Conservation (phyloP, 768 basidiomycete genomes). For the Dioszegia crocea region DNA sequence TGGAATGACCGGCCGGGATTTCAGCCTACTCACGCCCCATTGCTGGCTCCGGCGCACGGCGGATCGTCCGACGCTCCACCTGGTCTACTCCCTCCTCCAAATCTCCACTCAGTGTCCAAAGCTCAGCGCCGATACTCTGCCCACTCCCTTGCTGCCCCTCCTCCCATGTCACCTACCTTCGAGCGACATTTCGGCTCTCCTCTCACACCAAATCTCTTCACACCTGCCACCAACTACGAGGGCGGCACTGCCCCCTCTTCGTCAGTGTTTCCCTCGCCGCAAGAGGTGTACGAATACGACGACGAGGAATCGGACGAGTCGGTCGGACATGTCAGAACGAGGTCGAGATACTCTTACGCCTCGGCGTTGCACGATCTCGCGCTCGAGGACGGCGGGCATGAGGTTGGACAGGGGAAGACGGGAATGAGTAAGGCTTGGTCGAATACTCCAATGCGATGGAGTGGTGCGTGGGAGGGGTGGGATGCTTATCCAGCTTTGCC, state of each 20-base stretch:
- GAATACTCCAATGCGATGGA: not conserved
- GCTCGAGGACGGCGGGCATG: conserved; percentile 8
- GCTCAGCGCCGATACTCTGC: not conserved
- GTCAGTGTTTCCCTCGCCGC: not conserved
- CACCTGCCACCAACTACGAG: not conserved
- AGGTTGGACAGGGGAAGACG: not conserved
- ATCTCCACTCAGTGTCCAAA: not conserved
- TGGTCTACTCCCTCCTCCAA: conserved; percentile 2
- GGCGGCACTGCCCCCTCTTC: not conserved
- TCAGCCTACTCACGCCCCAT: not conserved
- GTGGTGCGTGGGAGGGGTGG: conserved; percentile 7
- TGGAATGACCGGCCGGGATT: conserved; percentile 22
- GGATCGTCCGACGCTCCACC: not conserved
- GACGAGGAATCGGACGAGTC: not conserved
- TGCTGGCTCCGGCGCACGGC: not conserved
- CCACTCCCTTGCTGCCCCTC: not conserved
- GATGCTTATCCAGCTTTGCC: not conserved
- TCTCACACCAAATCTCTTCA: conserved; percentile 7
- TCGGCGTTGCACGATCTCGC: conserved; percentile 34
- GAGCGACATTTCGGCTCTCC: conserved; percentile 4
- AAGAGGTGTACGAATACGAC: not conserved
- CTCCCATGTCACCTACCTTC: not conserved
- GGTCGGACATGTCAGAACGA: not conserved
- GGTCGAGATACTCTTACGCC: conserved; percentile 31
- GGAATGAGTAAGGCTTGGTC: not conserved